These are phyloP conservation scores for Curvularia sp. DNA, from an alignment of 2,329 filamentous ascomycete species.

Conservation along the genomic window DNA sequence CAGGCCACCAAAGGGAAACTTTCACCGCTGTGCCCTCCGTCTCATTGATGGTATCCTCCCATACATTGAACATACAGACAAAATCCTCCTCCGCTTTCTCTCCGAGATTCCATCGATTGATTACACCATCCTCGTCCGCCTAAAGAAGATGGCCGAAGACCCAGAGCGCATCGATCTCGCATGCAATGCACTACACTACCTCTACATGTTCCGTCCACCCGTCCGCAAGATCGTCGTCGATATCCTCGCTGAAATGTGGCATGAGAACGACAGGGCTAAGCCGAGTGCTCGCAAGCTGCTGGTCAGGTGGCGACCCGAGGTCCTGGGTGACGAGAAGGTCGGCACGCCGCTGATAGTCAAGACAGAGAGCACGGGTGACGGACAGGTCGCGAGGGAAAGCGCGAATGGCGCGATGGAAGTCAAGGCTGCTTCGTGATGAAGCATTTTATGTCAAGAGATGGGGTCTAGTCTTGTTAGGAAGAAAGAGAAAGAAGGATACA, in stretches of 20 bases:
- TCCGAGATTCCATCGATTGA: slow-evolving; percentile 88
- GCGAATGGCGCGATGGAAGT: slow-evolving; percentile 41
- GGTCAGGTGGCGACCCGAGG: slow-evolving; percentile 61
- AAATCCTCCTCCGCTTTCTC: slow-evolving; percentile 86
- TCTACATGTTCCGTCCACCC: slow-evolving; percentile 61
- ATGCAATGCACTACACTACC: slow-evolving; percentile 63
- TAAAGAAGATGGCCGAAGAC: slow-evolving; percentile 69
- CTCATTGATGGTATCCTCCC: slow-evolving; percentile 89
- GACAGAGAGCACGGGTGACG: slow-evolving; percentile 25
- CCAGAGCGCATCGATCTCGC: slow-evolving; percentile 68
- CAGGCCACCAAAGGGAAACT: slow-evolving; percentile 60
- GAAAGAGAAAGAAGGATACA: neutral
- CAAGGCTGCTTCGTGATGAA: slow-evolving; percentile 31
- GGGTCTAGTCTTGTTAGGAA: neutral
- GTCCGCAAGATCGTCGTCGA: slow-evolving; percentile 64
- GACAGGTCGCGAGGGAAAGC: slow-evolving; percentile 28
- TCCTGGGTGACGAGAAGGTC: slow-evolving; percentile 41
- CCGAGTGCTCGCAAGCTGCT: slow-evolving; percentile 62
- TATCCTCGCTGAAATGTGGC: slow-evolving; percentile 65
- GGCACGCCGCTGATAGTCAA: slow-evolving; percentile 28
- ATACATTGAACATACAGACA: slow-evolving; percentile 90
- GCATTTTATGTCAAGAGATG: neutral
- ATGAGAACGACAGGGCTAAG: slow-evolving; percentile 55
- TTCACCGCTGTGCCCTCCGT: slow-evolving; percentile 78
- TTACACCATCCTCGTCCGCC: slow-evolving; percentile 71